Conservation (phyloP, 2,329 filamentous ascomycete genomes). For the Laburnicola sp. region DNA sequence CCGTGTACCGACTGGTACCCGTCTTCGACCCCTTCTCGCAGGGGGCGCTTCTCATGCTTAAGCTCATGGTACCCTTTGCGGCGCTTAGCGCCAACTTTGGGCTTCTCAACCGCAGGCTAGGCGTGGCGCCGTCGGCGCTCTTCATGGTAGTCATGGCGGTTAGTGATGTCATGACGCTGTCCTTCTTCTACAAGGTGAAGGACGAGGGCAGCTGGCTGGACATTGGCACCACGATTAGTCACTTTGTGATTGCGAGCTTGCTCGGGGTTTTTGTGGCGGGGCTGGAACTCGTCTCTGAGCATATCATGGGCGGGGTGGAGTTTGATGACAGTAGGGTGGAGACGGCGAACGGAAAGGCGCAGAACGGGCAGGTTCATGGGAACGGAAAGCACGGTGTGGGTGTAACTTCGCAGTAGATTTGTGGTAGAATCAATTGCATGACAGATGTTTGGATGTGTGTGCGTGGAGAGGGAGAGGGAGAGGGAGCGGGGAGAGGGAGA, state of each 20-base stretch:
- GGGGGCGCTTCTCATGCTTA: conserved; percentile 80
- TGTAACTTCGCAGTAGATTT: neutral
- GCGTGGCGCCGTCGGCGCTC: conserved; percentile 82
- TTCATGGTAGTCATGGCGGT: conserved; percentile 90
- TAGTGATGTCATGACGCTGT: conserved; percentile 86
- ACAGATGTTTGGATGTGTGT: too few species aligned
- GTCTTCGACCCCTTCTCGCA: conserved; percentile 94
- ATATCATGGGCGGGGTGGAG: conserved; percentile 79
- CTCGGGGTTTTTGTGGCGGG: conserved; percentile 88
- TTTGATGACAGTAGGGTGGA: conserved; percentile 49
- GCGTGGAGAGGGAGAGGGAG: too few species aligned
- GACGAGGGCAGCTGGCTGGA: conserved; percentile 98
- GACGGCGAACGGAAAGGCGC: conserved; percentile 6
- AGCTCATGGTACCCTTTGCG: conserved; percentile 90
- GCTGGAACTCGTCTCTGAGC: conserved; percentile 81
- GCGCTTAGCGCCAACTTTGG: conserved; percentile 93
- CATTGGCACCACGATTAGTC: conserved; percentile 94
- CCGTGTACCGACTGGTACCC: conserved; percentile 82
- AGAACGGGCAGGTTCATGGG: conserved; percentile 12
- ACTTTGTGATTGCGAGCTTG: conserved; percentile 90
- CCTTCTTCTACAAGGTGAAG: conserved; percentile 97
- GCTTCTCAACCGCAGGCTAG: conserved; percentile 80
- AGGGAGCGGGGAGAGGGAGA: too few species aligned
- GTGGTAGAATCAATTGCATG: too few species aligned
- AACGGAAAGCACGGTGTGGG: neutral